Evolutionary conservation across 306 rosid genomes (phyloP).

Genomic region (Quercus bicolor): DNA sequence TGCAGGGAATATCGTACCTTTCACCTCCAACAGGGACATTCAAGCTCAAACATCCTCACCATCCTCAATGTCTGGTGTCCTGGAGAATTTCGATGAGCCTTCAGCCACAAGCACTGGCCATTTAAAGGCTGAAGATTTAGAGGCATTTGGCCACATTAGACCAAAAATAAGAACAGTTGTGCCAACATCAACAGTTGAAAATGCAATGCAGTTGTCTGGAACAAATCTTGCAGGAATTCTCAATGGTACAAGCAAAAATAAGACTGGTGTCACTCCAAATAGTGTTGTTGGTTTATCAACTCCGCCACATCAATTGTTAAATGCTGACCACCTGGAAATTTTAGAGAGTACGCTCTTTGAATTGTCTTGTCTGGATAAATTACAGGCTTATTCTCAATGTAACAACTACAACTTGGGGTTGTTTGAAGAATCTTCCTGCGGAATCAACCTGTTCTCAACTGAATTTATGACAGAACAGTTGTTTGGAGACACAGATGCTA

Average conservation of each 20-base stretch:
- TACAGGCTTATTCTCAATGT: conserved; percentile 31
- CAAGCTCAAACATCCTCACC: conserved; percentile 35
- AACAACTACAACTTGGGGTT: conserved; percentile 26
- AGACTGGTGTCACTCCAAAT: conserved; percentile 19
- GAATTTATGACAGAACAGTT: conserved; percentile 24
- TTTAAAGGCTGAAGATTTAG: conserved; percentile 34
- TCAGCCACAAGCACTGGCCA: conserved; percentile 24
- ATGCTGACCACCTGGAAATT: conserved; percentile 28
- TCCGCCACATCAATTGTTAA: conserved; percentile 10
- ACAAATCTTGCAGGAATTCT: conserved; percentile 18
- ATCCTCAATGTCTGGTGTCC: conserved; percentile 21
- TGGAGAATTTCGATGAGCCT: conserved; percentile 38
- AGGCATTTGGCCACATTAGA: conserved; percentile 22
- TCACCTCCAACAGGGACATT: conserved; percentile 20
- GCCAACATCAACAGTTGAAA: conserved; percentile 27
- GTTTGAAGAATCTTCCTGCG: conserved; percentile 33
- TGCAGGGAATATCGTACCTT: conserved; percentile 25
- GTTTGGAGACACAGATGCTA: conserved; percentile 27
- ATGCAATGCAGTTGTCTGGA: conserved; percentile 18
- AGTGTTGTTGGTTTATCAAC: conserved; percentile 13
- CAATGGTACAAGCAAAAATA: conserved; percentile 25
- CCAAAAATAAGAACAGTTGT: conserved; percentile 14
- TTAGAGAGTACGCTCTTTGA: conserved; percentile 24
- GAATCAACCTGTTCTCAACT: conserved; percentile 24
- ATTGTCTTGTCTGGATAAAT: conserved; percentile 37